Conservation (phyloP, 495 filamentous ascomycete genomes). For the Penicillium arizonense region DNA sequence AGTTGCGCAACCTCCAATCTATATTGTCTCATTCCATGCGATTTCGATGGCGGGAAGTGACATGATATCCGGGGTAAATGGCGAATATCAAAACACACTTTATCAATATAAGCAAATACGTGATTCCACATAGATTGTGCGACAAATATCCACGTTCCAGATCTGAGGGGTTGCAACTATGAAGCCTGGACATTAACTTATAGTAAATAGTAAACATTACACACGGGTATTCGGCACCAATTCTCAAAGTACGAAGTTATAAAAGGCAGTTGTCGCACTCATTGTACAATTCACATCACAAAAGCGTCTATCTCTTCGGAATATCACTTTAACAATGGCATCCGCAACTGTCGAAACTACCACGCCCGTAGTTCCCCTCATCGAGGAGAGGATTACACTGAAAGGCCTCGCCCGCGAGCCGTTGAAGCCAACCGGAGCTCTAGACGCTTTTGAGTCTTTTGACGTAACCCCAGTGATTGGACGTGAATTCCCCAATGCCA, state of each 20-base stretch:
- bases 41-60: conserved; percentile 6
- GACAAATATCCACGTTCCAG: conserved; percentile 4
- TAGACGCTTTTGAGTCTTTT: conserved; percentile 58
- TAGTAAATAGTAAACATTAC: background rate
- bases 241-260: background rate
- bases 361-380: conserved; percentile 11
- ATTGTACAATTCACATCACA: background rate
- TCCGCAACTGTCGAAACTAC: conserved; percentile 21
- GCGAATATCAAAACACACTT: background rate
- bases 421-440: conserved; percentile 48
- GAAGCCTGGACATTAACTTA: background rate
- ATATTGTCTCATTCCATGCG: conserved; percentile 1
- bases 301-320: no score
- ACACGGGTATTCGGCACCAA: conserved; percentile 16
- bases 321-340: conserved; percentile 17
- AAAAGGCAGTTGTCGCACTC: background rate
- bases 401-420: conserved; percentile 32
- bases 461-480: conserved; percentile 70
- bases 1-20: conserved; percentile 8
- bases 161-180: background rate
- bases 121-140: conserved; percentile 1
- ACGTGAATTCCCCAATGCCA: conserved; percentile 58
- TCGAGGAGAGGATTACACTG: conserved; percentile 16
- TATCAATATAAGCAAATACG: background rate
- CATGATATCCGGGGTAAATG: conserved; percentile 5